Percentiles rank a stretch among this genome's conserved stretches.
These are phyloP conservation scores for Malassezia psittaci DNA, from an alignment of 1,284 basidiomycete species.

Conservation along the genomic window DNA sequence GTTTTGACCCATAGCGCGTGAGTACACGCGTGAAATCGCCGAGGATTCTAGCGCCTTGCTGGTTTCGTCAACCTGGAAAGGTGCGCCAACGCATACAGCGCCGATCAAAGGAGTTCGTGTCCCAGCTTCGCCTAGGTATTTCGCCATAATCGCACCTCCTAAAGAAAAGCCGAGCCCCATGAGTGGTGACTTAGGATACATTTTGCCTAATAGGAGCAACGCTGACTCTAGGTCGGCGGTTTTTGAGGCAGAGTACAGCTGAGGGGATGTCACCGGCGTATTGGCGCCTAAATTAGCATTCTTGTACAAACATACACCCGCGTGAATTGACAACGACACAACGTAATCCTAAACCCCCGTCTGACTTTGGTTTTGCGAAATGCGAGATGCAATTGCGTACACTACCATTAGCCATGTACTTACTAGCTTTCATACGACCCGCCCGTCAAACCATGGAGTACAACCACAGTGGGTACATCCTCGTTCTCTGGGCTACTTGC, in stretches of 20 bases:
- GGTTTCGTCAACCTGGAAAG: conserved; percentile 60
- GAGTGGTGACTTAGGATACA: conserved; percentile 69
- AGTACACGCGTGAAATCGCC: conserved; percentile 64
- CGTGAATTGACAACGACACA: conserved; percentile 54
- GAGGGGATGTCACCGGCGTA: conserved; percentile 60
- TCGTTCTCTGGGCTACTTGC: conserved; percentile 12
- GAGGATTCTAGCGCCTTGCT: conserved; percentile 53
- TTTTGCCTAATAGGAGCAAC: conserved; percentile 62
- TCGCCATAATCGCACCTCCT: conserved; percentile 81
- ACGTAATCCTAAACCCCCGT: conserved; percentile 56
- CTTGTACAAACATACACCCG: conserved; percentile 57
- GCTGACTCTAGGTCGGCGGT: conserved; percentile 78
- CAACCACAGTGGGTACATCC: conserved; percentile 33
- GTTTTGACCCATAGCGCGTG: conserved; percentile 70
- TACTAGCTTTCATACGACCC: conserved; percentile 42
- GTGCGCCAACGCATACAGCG: conserved; percentile 68
- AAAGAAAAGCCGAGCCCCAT: conserved; percentile 86
- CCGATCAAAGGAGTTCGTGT: conserved; percentile 59
- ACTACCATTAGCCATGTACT: conserved; percentile 8
- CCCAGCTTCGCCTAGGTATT: conserved; percentile 80
- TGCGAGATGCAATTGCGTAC: conserved; percentile 35
- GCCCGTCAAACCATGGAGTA: conserved; percentile 43
- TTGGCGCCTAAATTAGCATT: conserved; percentile 52
- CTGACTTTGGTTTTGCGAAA: conserved; percentile 27
- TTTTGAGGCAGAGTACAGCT: conserved; percentile 68